Evolutionary conservation across 805 yeast species (phyloP).

Genomic region (Cyberlindnera misumaiensis): DNA sequence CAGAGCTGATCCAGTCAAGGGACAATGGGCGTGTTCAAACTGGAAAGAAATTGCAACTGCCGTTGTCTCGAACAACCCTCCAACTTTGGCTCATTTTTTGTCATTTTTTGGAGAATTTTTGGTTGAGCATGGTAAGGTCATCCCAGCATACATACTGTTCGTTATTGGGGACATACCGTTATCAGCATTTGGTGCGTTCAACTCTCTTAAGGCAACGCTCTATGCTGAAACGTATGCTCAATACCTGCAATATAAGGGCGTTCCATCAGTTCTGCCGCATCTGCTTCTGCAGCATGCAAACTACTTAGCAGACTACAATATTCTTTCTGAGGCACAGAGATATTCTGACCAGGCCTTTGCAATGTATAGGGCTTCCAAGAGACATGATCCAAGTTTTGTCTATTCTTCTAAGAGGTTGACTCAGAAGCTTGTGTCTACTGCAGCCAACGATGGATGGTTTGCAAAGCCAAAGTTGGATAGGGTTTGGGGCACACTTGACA

Average conservation of each 20-base stretch:
- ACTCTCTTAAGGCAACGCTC: conserved; percentile 24
- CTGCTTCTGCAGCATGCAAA: conserved; percentile 64
- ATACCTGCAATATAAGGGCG: conserved; percentile 19
- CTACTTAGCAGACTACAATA: conserved; percentile 62
- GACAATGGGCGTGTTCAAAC: conserved; percentile 42
- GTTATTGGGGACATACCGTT: conserved; percentile 42
- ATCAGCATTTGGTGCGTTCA: conserved; percentile 18
- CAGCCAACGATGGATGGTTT: conserved; percentile 61
- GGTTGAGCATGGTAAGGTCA: conserved; percentile 22
- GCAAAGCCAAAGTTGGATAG: conserved; percentile 71
- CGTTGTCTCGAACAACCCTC: conserved; percentile 30
- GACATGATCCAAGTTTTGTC: conserved; percentile 28
- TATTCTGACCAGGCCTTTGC: conserved; percentile 49
- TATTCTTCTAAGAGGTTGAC: conserved; percentile 32
- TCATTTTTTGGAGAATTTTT: conserved; percentile 46
- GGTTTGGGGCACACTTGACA: conserved; percentile 85
- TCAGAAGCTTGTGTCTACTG: conserved; percentile 41
- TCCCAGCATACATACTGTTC: conserved; percentile 40
- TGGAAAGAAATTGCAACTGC: conserved; percentile 45
- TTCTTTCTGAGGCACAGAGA: conserved; percentile 49
- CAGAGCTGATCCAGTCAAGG: conserved; percentile 30
- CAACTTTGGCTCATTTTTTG: conserved; percentile 34
- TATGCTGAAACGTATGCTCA: conserved; percentile 23
- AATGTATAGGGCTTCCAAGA: conserved; percentile 32
- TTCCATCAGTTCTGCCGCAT: conserved; percentile 40